Base-by-base conservation (phyloP, 768 basidiomycete species). In the Psilocybe cyanescens region DNA sequence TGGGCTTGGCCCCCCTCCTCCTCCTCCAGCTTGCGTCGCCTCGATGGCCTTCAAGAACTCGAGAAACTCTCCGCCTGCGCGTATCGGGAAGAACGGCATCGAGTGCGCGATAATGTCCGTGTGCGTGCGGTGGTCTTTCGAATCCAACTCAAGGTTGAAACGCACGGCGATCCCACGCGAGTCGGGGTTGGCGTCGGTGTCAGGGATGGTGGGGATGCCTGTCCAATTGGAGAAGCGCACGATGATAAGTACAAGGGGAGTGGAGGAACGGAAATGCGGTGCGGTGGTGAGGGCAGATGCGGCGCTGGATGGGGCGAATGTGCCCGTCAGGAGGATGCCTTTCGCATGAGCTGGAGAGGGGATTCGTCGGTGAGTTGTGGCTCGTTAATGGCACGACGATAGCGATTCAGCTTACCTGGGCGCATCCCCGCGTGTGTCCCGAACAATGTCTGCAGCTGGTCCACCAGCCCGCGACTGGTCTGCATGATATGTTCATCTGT, bases 171-270 rank as follows among this genome's bases (percentile, higher is more conserved):
- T 50, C 4, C 65, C 65, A 16, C 65, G 65, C 12, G 65, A 62
- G 37, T 66, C 65, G 9, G 65, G 62, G 39, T 66, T 53, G 14
- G 54, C 46, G 50, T 66, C 62, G 4, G 57, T 63, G 28, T 66
- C 65, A 7, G 65, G 65, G 50, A 66, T 66, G 17, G 49, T 59
- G 28, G 65, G 65, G 9, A 66, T 47, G 12, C 65, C 65, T 29
- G 65, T 66, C 4, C 62, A 66, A 58, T 66, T 66, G 4, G 65
- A 66, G 35, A 61, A 63, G 33, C 65, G 65, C 28, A 66, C 58
- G 11, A 46, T 58, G 29, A 66, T 63, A 2, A 59, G 62, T 0
- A 62, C 63, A 28, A 59, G 55, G 4, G 62, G 39, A 49, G 48
- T 52, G 44, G 24, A 24, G 24, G 24, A 24, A 2, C 52, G 61